phyloP scores from a whole-genome alignment of 768 basidiomycete genomes.

The Saitozyma podzolica region DNA sequence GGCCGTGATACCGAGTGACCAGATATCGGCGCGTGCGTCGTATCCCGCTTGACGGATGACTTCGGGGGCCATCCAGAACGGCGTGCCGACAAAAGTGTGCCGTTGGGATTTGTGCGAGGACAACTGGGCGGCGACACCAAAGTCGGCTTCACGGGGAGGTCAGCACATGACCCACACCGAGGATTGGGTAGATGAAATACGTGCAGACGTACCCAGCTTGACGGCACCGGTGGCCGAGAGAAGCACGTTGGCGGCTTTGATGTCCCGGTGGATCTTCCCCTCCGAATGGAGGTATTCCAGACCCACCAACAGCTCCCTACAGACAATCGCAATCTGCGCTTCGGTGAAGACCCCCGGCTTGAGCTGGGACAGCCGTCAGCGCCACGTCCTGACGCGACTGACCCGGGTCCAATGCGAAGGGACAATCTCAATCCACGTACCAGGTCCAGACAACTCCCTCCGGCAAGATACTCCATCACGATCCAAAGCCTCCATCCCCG shows the following conservation, averaged over 20 bases:
- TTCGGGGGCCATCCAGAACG: constrained; percentile 95
- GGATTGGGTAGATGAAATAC: background rate
- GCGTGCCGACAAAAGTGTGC: constrained; percentile 84
- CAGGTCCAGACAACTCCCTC: constrained; percentile 96
- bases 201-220: constrained; percentile 63
- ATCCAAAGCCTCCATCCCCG: constrained; percentile 98
- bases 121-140: constrained; percentile 96
- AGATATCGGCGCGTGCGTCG: constrained; percentile 93
- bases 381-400: background rate
- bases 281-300: constrained; percentile 95
- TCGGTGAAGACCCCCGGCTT: constrained; percentile 89
- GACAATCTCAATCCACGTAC: constrained; percentile 36
- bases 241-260: constrained; percentile 96
- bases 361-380: constrained; percentile 56
- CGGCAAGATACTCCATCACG: constrained; percentile 97
- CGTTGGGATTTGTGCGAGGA: constrained; percentile 76
- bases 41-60: constrained; percentile 97
- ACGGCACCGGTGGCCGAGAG: constrained; percentile 88
- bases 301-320: constrained; percentile 86
- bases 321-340: constrained; percentile 89
- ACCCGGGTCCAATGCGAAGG: no score
- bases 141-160: constrained; percentile 66
- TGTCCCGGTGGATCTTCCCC: constrained; percentile 96
- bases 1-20: constrained; percentile 95
- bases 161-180: background rate